Conservation (phyloP, 2,329 filamentous ascomycete species). For the Massarina eburnea region DNA sequence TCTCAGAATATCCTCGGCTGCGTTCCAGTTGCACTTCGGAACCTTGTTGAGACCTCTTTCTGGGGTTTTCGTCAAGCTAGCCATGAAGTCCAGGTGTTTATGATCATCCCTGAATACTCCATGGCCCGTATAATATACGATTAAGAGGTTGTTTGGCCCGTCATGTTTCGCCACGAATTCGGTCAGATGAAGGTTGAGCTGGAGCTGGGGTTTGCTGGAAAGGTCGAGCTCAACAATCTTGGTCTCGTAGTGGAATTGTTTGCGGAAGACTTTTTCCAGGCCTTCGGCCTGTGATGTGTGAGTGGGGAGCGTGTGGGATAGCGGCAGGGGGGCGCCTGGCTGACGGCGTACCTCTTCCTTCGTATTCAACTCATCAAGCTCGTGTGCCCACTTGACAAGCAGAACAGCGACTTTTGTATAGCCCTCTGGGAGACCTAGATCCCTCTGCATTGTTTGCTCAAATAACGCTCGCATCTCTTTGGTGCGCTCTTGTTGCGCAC, state of each 20-base stretch:
- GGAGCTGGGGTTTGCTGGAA: constrained; percentile 35
- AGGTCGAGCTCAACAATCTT: constrained; percentile 37
- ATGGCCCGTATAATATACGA: constrained; percentile 46
- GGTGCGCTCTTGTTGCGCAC: constrained; percentile 16
- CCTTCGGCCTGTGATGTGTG: constrained; percentile 26
- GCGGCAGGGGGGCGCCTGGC: neutral
- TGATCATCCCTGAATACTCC: constrained; percentile 26
- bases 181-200: constrained; percentile 31
- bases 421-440: constrained; percentile 34
- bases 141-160: constrained; percentile 35
- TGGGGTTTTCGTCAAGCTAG: constrained; percentile 10
- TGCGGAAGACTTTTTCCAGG: constrained; percentile 29
- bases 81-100: constrained; percentile 30
- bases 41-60: constrained; percentile 25
- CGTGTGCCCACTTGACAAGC: constrained; percentile 39
- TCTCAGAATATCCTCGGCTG: constrained; percentile 30
- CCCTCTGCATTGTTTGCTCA: constrained; percentile 29
- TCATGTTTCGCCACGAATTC: constrained; percentile 32
- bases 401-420: constrained; percentile 41
- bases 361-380: constrained; percentile 40
- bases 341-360: constrained; percentile 27
- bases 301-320: neutral
- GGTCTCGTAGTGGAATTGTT: constrained; percentile 33
- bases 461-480: constrained; percentile 37
- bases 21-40: constrained; percentile 39